Conservation (phyloP, 129 eudicot species). For the Chrysanthemum makinoi region DNA sequence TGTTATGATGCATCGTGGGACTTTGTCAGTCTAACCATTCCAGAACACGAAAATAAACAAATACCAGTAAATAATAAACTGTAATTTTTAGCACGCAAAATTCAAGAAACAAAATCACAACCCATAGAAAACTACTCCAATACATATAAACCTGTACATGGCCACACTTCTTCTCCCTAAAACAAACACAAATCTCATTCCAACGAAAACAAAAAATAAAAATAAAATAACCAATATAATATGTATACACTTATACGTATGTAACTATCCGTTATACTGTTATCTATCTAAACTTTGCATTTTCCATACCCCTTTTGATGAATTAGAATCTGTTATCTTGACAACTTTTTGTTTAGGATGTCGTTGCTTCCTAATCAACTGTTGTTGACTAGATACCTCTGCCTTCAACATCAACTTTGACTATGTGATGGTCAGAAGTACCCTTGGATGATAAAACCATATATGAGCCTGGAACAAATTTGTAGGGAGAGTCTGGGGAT, state of each 20-base stretch:
- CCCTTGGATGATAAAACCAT: conserved; percentile 90
- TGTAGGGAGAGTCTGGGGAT: conserved; percentile 71
- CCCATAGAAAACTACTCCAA: conserved; percentile 14
- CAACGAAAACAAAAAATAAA: conserved; percentile 5
- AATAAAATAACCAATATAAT: conserved; percentile 6
- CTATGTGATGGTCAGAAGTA: conserved; percentile 96
- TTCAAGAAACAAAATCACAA: conserved; percentile 23
- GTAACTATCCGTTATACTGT: neutral
- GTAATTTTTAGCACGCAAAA: conserved; percentile 4
- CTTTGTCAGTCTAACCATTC: no score
- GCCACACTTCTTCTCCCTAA: conserved; percentile 10
- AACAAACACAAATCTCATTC: conserved; percentile 27
- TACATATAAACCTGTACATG: conserved; percentile 19
- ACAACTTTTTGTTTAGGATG: conserved; percentile 55
- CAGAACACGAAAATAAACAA: no score
- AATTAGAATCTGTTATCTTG: conserved; percentile 55
- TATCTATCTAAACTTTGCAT: conserved; percentile 45
- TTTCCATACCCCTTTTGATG: conserved; percentile 75
- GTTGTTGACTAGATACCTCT: conserved; percentile 27
- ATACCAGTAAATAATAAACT: no score
- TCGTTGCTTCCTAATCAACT: conserved; percentile 28
- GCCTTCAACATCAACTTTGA: conserved; percentile 71
- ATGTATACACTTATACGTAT: neutral
- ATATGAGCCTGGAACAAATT: conserved; percentile 88
- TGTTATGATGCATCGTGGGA: neutral